These are phyloP conservation scores for Yamadazyma olivae DNA, from an alignment of 805 yeast species.

Conservation along the genomic window DNA sequence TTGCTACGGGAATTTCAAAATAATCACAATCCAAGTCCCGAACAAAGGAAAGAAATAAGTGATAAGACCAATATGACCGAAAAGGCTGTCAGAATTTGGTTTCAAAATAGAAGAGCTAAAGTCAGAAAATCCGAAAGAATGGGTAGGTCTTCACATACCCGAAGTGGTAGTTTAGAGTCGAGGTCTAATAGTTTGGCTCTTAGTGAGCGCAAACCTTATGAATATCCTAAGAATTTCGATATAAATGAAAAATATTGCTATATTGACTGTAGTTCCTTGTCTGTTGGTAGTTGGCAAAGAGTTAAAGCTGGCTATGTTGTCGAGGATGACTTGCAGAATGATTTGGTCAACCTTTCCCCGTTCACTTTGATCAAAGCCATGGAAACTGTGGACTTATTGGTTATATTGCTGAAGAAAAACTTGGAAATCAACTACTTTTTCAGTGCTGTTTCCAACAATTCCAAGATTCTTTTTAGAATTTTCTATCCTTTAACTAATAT, in stretches of 20 bases:
- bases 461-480: conserved; percentile 67
- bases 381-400: conserved; percentile 67
- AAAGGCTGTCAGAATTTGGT: conserved; percentile 89
- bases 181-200: conserved; percentile 20
- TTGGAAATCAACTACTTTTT: conserved; percentile 75
- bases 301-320: conserved; percentile 59
- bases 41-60: conserved; percentile 66
- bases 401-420: conserved; percentile 68
- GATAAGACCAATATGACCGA: conserved; percentile 78
- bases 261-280: conserved; percentile 63
- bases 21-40: conserved; percentile 76
- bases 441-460: conserved; percentile 65
- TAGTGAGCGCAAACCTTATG: background rate
- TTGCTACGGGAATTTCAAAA: conserved; percentile 65
- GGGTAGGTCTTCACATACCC: conserved; percentile 17
- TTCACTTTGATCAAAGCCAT: conserved; percentile 59
- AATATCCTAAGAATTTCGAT: conserved; percentile 38
- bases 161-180: conserved; percentile 13
- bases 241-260: conserved; percentile 64
- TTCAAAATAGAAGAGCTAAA: conserved; percentile 84
- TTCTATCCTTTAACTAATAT: conserved; percentile 67
- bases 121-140: conserved; percentile 62
- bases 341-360: conserved; percentile 65
- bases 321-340: conserved; percentile 37
- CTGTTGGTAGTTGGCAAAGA: conserved; percentile 82